phyloP scores from a whole-genome alignment of 495 filamentous ascomycete species.

The Lasiosphaeria miniovina region DNA sequence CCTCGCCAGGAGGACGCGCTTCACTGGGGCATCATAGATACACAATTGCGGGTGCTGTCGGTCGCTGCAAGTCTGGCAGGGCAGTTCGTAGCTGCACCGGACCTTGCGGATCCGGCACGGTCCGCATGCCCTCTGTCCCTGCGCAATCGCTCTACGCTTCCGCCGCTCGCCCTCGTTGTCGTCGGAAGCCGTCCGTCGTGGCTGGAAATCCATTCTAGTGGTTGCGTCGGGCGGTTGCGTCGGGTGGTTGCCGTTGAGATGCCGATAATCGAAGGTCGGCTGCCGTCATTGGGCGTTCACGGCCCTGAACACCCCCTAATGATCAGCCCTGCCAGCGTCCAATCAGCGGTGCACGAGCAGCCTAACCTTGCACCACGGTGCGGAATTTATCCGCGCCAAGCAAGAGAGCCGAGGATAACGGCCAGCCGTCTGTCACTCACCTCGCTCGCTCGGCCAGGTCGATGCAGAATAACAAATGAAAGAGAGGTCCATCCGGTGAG shows the following conservation, averaged over 20 bases:
- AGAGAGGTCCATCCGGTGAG: too few species aligned
- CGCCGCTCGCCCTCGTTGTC: background rate
- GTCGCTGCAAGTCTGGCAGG: conserved; percentile 11
- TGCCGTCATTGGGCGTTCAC: background rate
- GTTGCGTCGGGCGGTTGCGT: too few species aligned
- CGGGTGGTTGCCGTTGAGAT: background rate
- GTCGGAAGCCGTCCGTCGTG: background rate
- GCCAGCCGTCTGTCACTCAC: too few species aligned
- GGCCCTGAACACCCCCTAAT: background rate
- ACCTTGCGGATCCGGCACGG: conserved; percentile 8
- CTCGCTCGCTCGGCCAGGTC: too few species aligned
- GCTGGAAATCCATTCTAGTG: conserved; percentile 1
- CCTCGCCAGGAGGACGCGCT: background rate
- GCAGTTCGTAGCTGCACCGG: conserved; percentile 9
- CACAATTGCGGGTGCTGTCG: conserved; percentile 8
- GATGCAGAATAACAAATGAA: too few species aligned
- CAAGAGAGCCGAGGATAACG: too few species aligned
- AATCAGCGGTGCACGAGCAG: background rate
- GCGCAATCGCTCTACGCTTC: conserved; percentile 7
- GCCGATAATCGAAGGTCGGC: background rate
- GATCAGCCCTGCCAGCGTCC: background rate
- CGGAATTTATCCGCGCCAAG: background rate
- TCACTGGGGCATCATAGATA: conserved; percentile 8
- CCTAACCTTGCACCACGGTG: background rate
- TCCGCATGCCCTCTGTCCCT: conserved; percentile 6